Evolutionary conservation across 495 filamentous ascomycete species (phyloP), one percentile per base, ranked within the genome.

Genomic region (Lepraria neglecta): DNA sequence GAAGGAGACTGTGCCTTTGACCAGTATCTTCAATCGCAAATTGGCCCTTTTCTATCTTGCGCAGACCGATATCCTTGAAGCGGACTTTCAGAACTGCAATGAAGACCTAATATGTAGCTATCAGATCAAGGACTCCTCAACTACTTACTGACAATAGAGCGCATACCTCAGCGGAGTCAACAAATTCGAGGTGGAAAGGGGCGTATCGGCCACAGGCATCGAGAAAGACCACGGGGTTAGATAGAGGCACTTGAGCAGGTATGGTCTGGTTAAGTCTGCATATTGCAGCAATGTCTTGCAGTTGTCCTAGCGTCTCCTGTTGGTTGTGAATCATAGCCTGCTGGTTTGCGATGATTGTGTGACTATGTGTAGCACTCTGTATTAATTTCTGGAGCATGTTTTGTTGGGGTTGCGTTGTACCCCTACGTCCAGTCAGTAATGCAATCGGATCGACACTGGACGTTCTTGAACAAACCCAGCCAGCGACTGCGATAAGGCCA

Each of bases 171-270:
- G 50, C 27, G 19, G 28, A 53, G 17, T 53, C 30, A 19, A 53
- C 35, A 33, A 53, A 53, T 35, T 53, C 50, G 12, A 53, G 50
- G 11, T 53, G 28, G 21, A 53, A 53, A 38, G 50, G 50, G 11
- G 50, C 50, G 15, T 33, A 35, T 19, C 50, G 24, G 12, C 50
- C 50, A 33, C 50, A 19, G 15, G 50, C 50, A 38, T 53, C 50
- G 17, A 53, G 50, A 1, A 53, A 33, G 15, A 53, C 12, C 5
- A 53, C 50, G 6, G 50, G 50, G 3, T 28, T 38, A 0, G 50
- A 53, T 38, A 53, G 28, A 4, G 17, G 50, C 4, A 53, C 50
- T 33, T 53, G 50, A 35, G 50, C 30, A 4, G 50, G 50, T 31
- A 53, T 17, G 0, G 10, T 27, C 28, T 53, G 50, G 9, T 11